Evolutionary conservation across 441 rosid genomes (phyloP), one percentile per base, ranked within the genome.

Genomic region (Eugenia klotzschiana): DNA sequence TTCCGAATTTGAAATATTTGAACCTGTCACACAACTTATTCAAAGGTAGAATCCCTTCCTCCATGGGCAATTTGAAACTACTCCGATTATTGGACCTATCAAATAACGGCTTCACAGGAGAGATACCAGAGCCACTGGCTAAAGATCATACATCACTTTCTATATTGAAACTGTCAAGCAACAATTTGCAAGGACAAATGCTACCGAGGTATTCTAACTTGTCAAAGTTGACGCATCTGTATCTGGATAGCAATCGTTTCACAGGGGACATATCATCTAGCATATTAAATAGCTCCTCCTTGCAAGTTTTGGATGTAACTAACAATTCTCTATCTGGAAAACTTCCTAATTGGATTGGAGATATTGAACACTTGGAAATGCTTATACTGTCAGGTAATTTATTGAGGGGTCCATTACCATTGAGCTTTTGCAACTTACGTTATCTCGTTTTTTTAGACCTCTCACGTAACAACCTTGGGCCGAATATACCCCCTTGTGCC

Each of bases 161-260:
- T 0, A 1, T 2, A 7, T 27, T 58, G 11, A 58, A 7, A 27
- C 11, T 27, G 1, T 58, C 72, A 1, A 0, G 40, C 72, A 58
- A 58, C 72, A 58, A 58, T 7, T 27, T 58, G 23, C 23, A 58
- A 27, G 72, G 72, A 11, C 11, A 27, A 15, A 7, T 58, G 5
- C 22, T 16, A 27, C 40, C 72, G 1, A 27, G 12, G 23, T 3
- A 7, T 16, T 27, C 0, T 58, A 25, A 58, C 40, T 58, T 27
- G 72, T 0, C 1, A 27, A 0, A 0, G 0, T 27, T 60, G 41
- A 0, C 0, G 4, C 1, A 7, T 7, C 16, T 60, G 23, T 16
- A 60, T 29, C 1, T 60, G 6, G 73, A 29, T 15, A 8, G 1
- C 9, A 60, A 29, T 27, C 8, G 22, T 29, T 60, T 60, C 22